Evolutionary conservation across 2,329 filamentous ascomycete genomes (phyloP).

Genomic region (Trichoderma polysporum): DNA sequence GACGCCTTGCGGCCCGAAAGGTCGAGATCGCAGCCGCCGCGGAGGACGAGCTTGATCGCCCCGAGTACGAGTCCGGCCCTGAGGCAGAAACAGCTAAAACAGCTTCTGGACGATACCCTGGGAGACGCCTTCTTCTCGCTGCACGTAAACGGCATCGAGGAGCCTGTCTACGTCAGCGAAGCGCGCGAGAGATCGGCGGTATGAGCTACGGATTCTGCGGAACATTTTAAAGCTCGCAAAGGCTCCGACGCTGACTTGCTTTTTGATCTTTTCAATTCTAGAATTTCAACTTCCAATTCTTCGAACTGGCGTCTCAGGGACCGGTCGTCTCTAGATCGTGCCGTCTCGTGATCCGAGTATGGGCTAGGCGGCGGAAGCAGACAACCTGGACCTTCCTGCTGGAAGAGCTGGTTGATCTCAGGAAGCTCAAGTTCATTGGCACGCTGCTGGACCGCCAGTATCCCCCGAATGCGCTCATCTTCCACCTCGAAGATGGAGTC

Average conservation of each 20-base stretch:
- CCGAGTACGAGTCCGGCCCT: slow-evolving; percentile 46
- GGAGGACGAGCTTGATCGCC: slow-evolving; percentile 52
- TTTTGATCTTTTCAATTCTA: slow-evolving; percentile 27
- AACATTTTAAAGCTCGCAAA: background rate
- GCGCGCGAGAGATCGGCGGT: slow-evolving; percentile 72
- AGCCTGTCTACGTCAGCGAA: slow-evolving; percentile 91
- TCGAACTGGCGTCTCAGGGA: slow-evolving; percentile 67
- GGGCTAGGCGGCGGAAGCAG: slow-evolving; percentile 60
- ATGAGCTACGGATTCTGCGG: slow-evolving; percentile 24
- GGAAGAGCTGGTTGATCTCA: slow-evolving; percentile 69
- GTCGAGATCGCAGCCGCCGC: slow-evolving; percentile 29
- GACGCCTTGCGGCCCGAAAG: slow-evolving; percentile 24
- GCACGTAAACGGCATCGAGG: slow-evolving; percentile 63
- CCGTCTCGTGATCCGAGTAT: slow-evolving; percentile 67
- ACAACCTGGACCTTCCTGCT: slow-evolving; percentile 63
- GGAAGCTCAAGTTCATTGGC: slow-evolving; percentile 75
- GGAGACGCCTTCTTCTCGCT: slow-evolving; percentile 89
- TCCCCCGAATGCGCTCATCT: slow-evolving; percentile 78
- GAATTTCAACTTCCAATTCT: slow-evolving; percentile 87
- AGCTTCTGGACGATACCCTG: slow-evolving; percentile 67
- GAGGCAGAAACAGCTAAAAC: slow-evolving; percentile 74
- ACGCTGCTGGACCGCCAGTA: slow-evolving; percentile 68
- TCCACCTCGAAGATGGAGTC: slow-evolving; percentile 82
- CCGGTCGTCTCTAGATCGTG: slow-evolving; percentile 65
- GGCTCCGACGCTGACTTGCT: slow-evolving; percentile 3